Base-by-base conservation (phyloP, 2,329 filamentous ascomycete genomes). In the Cladosporium austrohemisphaericum region DNA sequence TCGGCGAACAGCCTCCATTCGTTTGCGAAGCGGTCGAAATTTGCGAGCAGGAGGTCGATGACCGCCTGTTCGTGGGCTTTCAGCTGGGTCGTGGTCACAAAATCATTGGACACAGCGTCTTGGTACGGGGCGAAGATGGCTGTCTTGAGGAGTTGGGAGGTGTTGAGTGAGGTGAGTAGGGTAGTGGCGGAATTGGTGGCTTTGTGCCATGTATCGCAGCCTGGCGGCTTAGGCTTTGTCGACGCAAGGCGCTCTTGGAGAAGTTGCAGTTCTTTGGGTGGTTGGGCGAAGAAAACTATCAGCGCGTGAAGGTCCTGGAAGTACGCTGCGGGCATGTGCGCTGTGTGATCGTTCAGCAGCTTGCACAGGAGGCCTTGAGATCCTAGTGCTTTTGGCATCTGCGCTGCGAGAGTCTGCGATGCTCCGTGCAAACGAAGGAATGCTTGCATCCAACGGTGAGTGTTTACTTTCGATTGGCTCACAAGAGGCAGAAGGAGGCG, bases 231-330 rank as follows among this genome's bases (percentile, higher is more conserved):
- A 2, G 31, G 29, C 4, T 36, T 25, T 4, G 20, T 18, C 10
- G 9, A 16, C 10, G 16, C 2, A 4, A 45, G 19, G 16, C 16
- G 22, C 1, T 5, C 31, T 8, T 19, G 6, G 9, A 45, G 22
- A 10, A 35, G 14, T 16, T 36, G 14, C 5, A 18, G 18, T 5
- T 10, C 20, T 14, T 36, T 26, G 13, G 41, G n/a, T 8, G 14
- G 19, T 6, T 33, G 14, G 19, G 20, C 20, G n/a, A 45, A 25
- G 31, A 35, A 36, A 0, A 36, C 9, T 5, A 35, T 7, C 29
- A 45, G 14, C 9, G 20, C 31, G 29, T 60, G 61, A 1, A 64
- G 50, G 19, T 66, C 58, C 1, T 67, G 29, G 1, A 64, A 19
- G 1, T 29, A 52, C n/a, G 18, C 10, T 1, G 52, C 28, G 1